phyloP scores from a whole-genome alignment of 371 early-diverging fungal species.

The Mucor plumbeus region DNA sequence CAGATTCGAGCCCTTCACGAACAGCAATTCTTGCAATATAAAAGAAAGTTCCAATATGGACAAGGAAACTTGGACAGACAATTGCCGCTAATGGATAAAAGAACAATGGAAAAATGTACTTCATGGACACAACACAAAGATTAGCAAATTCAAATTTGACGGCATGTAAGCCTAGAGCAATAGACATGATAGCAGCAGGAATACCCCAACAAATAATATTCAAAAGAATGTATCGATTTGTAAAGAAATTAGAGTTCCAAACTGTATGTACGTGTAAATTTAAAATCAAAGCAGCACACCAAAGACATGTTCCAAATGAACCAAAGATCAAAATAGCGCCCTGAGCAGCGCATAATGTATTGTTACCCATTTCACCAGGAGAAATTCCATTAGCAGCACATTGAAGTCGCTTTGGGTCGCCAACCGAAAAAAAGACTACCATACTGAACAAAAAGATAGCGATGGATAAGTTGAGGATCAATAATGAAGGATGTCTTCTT shows the following conservation, averaged over 20 bases:
- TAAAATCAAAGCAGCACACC: slow-evolving; percentile 67
- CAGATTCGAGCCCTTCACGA: slow-evolving; percentile 52
- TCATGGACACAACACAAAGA: slow-evolving; percentile 60
- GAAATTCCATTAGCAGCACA: slow-evolving; percentile 53
- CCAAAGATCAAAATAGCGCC: slow-evolving; percentile 64
- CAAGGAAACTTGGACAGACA: slow-evolving; percentile 60
- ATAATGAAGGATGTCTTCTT: slow-evolving; percentile 70
- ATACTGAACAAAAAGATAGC: slow-evolving; percentile 63
- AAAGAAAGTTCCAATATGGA: slow-evolving; percentile 67
- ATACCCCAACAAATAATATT: slow-evolving; percentile 72
- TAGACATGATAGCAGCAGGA: slow-evolving; percentile 55
- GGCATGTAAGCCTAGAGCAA: slow-evolving; percentile 53
- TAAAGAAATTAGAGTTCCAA: slow-evolving; percentile 68
- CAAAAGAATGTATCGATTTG: slow-evolving; percentile 57
- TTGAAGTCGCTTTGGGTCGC: slow-evolving; percentile 60
- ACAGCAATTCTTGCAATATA: slow-evolving; percentile 65
- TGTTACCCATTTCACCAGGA: slow-evolving; percentile 60
- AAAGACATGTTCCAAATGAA: slow-evolving; percentile 60
- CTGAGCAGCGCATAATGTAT: slow-evolving; percentile 66
- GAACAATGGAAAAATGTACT: slow-evolving; percentile 57
- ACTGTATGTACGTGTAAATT: slow-evolving; percentile 73
- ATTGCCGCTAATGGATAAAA: slow-evolving; percentile 70
- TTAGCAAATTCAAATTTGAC: slow-evolving; percentile 70
- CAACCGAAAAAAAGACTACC: slow-evolving; percentile 59
- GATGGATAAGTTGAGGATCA: slow-evolving; percentile 66